phyloP scores from a whole-genome alignment of 164 flowering plant species.

The Santalum album region DNA sequence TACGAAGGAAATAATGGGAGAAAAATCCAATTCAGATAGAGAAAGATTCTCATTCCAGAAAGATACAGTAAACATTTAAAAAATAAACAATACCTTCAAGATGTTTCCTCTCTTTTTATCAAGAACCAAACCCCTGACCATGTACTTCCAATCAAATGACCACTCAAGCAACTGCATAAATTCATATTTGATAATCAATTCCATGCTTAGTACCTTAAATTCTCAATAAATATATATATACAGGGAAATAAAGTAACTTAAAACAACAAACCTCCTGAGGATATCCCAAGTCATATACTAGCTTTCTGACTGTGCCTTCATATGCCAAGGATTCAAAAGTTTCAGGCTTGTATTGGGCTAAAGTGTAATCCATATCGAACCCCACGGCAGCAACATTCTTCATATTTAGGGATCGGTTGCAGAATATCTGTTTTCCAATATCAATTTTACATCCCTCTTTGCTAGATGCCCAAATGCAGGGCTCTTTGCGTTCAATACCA shows the following conservation, averaged over 20 bases:
- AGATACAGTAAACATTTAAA: background rate
- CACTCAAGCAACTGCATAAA: conserved; percentile 67
- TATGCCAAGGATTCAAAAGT: conserved; percentile 96
- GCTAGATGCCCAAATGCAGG: conserved; percentile 63
- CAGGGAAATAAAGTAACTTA: background rate
- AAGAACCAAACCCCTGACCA: conserved; percentile 96
- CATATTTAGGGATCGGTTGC: conserved; percentile 94
- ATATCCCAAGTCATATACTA: conserved; percentile 82
- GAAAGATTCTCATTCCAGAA: background rate
- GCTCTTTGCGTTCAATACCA: conserved; percentile 20
- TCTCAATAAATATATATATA: background rate
- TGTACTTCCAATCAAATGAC: conserved; percentile 94
- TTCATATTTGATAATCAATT: conserved; percentile 4
- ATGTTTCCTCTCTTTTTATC: conserved; percentile 97
- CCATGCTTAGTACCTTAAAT: background rate
- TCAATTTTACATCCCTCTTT: conserved; percentile 47
- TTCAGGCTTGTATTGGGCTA: conserved; percentile 94
- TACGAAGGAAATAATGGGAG: too few relatives aligned
- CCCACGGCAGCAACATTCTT: conserved; percentile 86
- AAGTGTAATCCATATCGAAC: conserved; percentile 96
- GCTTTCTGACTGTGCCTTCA: conserved; percentile 73
- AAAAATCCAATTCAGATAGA: too few relatives aligned
- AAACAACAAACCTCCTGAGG: conserved; percentile 57
- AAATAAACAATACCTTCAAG: conserved; percentile 57
- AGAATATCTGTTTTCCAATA: conserved; percentile 75